These are phyloP conservation scores for Mycena capillaripes DNA, from an alignment of 768 basidiomycete genomes.

Conservation along the genomic window DNA sequence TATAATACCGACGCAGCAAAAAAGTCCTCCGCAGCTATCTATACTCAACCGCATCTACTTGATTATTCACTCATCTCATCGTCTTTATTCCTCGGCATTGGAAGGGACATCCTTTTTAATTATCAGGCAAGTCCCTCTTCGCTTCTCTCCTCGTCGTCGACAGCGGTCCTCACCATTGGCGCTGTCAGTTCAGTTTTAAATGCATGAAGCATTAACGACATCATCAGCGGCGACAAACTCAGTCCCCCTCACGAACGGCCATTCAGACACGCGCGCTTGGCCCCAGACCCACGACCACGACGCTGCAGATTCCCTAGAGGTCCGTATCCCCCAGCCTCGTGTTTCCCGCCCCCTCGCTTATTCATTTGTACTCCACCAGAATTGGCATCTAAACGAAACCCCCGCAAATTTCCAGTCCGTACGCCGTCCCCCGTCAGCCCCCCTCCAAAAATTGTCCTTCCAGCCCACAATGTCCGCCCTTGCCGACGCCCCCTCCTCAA, in stretches of 20 bases:
- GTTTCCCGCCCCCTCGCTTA: slow-evolving; percentile 44
- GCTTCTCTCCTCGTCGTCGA: slow-evolving; percentile 39
- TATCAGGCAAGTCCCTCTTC: slow-evolving; percentile 53
- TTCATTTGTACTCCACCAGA: slow-evolving; percentile 49
- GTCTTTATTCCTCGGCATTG: slow-evolving; percentile 42
- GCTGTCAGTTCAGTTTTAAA: slow-evolving; percentile 64
- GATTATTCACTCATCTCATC: slow-evolving; percentile 39
- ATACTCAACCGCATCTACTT: slow-evolving; percentile 40
- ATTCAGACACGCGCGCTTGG: slow-evolving; percentile 63
- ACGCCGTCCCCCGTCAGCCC: slow-evolving; percentile 48
- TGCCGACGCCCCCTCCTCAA: slow-evolving; percentile 55
- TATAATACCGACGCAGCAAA: slow-evolving; percentile 61
- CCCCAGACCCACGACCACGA: slow-evolving; percentile 61
- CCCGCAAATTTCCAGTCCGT: slow-evolving; percentile 50
- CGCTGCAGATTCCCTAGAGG: slow-evolving; percentile 61
- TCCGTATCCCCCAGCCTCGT: slow-evolving; percentile 54
- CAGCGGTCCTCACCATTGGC: slow-evolving; percentile 44
- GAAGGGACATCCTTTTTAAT: slow-evolving; percentile 51
- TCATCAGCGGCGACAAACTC: slow-evolving; percentile 58
- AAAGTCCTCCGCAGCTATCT: slow-evolving; percentile 39
- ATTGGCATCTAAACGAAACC: slow-evolving; percentile 63
- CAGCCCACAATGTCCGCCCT: slow-evolving; percentile 63
- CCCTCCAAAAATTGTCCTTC: slow-evolving; percentile 54
- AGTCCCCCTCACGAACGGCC: slow-evolving; percentile 50
- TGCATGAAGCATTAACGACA: slow-evolving; percentile 78